These are phyloP conservation scores for Arabidopsis lyrata DNA, from an alignment of 441 rosid genomes.

Conservation along the genomic window DNA sequence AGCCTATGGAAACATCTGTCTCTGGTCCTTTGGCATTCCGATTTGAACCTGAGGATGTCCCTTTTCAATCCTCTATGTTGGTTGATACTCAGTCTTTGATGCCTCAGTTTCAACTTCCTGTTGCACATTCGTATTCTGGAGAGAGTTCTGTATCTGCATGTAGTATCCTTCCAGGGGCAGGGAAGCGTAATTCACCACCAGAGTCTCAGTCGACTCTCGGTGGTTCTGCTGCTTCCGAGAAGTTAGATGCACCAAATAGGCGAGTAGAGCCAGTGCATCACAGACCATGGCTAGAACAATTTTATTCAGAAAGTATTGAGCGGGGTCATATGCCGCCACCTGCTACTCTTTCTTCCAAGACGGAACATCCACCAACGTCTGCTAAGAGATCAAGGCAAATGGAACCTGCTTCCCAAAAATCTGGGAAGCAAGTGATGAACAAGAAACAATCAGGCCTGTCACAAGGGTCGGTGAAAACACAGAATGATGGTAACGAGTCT, in stretches of 20 bases:
- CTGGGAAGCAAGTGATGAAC: constrained; percentile 44
- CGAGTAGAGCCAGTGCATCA: constrained; percentile 45
- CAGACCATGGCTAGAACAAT: constrained; percentile 87
- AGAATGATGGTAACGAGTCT: constrained; percentile 61
- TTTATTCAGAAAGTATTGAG: constrained; percentile 45
- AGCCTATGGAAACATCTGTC: constrained; percentile 34
- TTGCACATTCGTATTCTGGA: constrained; percentile 12
- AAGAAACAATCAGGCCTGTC: constrained; percentile 53
- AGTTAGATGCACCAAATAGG: constrained; percentile 53
- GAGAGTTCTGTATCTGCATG: constrained; percentile 45
- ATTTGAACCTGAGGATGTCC: constrained; percentile 10
- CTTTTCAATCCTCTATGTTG: constrained; percentile 17
- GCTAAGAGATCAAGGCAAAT: constrained; percentile 50
- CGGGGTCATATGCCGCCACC: constrained; percentile 44
- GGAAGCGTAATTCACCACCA: constrained; percentile 67
- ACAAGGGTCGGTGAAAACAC: constrained; percentile 51
- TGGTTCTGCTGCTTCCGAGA: constrained; percentile 48
- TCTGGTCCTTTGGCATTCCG: constrained; percentile 21
- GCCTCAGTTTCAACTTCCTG: constrained; percentile 22
- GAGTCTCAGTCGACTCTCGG: constrained; percentile 45
- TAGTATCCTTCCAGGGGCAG: constrained; percentile 10
- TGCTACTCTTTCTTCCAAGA: constrained; percentile 46
- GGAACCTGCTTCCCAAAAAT: constrained; percentile 52
- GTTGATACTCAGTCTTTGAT: constrained; percentile 28
- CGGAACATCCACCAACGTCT: constrained; percentile 47